Evolutionary conservation across 768 basidiomycete species (phyloP), one percentile per base, ranked within the genome.

Genomic region (Asterophora parasitica): DNA sequence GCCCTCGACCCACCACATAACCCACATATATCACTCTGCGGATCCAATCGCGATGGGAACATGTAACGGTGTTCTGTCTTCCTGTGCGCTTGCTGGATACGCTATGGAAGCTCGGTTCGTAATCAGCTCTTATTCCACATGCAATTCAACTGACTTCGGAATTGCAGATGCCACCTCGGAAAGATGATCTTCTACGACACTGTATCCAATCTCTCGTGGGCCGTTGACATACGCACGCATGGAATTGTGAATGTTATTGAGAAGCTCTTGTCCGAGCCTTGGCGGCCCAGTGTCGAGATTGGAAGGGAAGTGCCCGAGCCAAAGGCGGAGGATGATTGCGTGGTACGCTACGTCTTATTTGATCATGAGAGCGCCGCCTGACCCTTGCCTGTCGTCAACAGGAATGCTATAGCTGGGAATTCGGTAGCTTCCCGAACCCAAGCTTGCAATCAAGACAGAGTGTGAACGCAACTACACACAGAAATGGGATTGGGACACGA

Each of bases 41-140:
- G 94, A 98, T 66, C 94, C 94, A 4, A 88, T 97, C 42, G 81
- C 94, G 15, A 91, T 91, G 83, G 88, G 88, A 30, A 84, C 82
- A 7, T 92, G 91, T 66, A 92, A 79, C 48, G 90, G 90, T 11
- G 70, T 88, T 1, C 58, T 88, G 0, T 92, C 88, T 0, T 79
- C 83, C 1, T 98, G 94, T 61, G 82, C 87, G 3, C 65, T 91
- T 8, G 89, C 77, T 16, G 94, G 94, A n/a, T 96, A 88, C 60
- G 94, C 91, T 2, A 75, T 93, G 75, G 91, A 92, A 65, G 77
- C 84, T 32, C 72, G 75, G 82, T 85, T 31, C 28, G 75, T 66
- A 12, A 42, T 8, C 2, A 31, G 8, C 23, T 23, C 23, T 3
- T 23, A 23, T 34, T 31, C 8, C 45, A 37, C 31, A 27, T 32